Evolutionary conservation across 805 yeast species (phyloP), one percentile per base, ranked within the genome.

Genomic region (Lipomyces sp.): DNA sequence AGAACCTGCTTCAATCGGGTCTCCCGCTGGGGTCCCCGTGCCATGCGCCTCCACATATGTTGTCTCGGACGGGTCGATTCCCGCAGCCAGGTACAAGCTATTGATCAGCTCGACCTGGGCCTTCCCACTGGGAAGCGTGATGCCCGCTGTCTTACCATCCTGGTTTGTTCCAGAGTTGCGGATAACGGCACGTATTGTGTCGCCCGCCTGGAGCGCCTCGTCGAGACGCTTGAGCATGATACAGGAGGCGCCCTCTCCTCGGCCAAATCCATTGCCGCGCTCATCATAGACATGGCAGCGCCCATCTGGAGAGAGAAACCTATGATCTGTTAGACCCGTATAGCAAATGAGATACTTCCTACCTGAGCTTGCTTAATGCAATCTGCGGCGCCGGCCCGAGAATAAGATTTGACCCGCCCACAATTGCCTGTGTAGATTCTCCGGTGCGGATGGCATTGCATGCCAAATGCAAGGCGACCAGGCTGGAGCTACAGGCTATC

Each of bases 361-460:
- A 37, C 42, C 42, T 37, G 42, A 37, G 42, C 42, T 10, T 37
- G 42, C 42, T 37, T 37, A 37, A 37, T 5, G 42, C 42, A 37
- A 37, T 37, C 42, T 37, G 42, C 42, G 42, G 42, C 42, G 42
- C 42, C 42, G 42, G 42, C 42, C 42, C 42, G 42, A 37, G 42
- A 37, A 37, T 37, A 37, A 37, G 42, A 37, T 37, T 37, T 37
- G 42, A 37, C 42, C 42, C 42, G 42, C 42, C 42, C 42, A 37
- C 42, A 37, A 37, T 37, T 37, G 42, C 42, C 42, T 37, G 42
- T 10, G 42, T 37, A 37, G 42, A 37, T 37, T 37, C 42, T 37
- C 42, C 42, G 42, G 42, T 37, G 42, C 42, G 42, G 42, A 37
- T 37, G 42, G 42, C 42, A 37, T 37, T 37, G 42, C 42, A 37